Percentiles rank a stretch among this genome's conserved stretches.
phyloP scores from a whole-genome alignment of 192 early-diverging fungal genomes.

The Lunasporangiospora selenospora region DNA sequence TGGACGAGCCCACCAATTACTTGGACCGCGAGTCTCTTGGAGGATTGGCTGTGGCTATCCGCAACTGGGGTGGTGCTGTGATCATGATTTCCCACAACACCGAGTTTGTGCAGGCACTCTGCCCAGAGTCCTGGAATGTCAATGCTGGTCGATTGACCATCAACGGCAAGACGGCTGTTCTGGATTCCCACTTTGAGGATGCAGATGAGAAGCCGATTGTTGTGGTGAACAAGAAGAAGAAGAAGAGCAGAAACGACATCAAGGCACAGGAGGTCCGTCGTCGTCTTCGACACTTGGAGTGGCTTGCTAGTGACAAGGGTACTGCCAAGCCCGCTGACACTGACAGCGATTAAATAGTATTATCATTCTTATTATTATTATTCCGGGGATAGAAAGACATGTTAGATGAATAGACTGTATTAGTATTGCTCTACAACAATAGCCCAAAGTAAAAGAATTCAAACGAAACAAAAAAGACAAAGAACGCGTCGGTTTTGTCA shows the following conservation, averaged over 20 bases:
- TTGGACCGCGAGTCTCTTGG: conserved; percentile 83
- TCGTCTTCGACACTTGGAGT: conserved; percentile 59
- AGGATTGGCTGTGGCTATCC: conserved; percentile 78
- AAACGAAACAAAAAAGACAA: too few relatives aligned
- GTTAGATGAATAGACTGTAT: too few relatives aligned
- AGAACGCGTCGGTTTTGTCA: too few relatives aligned
- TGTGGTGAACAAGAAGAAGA: conserved; percentile 63
- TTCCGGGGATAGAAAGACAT: too few relatives aligned
- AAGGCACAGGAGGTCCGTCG: conserved; percentile 58
- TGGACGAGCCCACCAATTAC: conserved; percentile 74
- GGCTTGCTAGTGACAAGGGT: conserved; percentile 52
- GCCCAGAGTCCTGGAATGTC: conserved; percentile 77
- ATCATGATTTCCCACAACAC: conserved; percentile 85
- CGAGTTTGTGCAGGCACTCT: conserved; percentile 77
- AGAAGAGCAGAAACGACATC: conserved; percentile 61
- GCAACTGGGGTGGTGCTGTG: conserved; percentile 76
- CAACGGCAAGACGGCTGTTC: conserved; percentile 52
- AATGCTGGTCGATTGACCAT: conserved; percentile 61
- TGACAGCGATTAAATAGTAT: conserved; percentile 30
- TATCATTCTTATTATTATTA: neutral
- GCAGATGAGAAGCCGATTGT: conserved; percentile 50
- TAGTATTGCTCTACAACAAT: too few relatives aligned
- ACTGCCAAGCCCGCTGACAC: conserved; percentile 40
- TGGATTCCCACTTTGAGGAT: conserved; percentile 49
- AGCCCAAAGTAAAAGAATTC: too few relatives aligned